Percentiles rank a stretch among this genome's conserved stretches.
These are phyloP conservation scores for Lachnellula suecica DNA, from an alignment of 2,329 filamentous ascomycete genomes.

Conservation along the genomic window DNA sequence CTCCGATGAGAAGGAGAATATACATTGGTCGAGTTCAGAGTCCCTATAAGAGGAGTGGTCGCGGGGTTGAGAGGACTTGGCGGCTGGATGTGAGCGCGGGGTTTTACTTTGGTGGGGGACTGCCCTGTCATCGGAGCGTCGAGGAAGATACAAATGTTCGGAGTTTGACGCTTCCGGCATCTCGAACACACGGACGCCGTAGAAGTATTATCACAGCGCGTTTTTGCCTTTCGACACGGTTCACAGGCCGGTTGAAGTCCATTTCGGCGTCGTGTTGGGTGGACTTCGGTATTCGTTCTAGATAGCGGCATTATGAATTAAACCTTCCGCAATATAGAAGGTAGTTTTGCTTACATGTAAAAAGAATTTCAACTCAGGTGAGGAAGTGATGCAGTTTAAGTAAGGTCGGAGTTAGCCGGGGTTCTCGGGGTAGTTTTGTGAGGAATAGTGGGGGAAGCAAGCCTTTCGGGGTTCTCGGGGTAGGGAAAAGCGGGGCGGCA, in stretches of 20 bases:
- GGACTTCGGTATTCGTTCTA: background rate
- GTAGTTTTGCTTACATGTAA: too few relatives aligned
- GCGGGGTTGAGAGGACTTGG: background rate
- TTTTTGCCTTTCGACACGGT: conserved; percentile 19
- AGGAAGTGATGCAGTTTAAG: too few relatives aligned
- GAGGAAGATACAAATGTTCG: conserved; percentile 11
- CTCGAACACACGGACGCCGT: conserved; percentile 6
- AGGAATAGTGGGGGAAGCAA: too few relatives aligned
- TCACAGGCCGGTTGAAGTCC: conserved; percentile 19
- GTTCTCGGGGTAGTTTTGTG: too few relatives aligned
- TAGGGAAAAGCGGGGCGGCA: too few relatives aligned
- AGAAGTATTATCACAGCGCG: conserved; percentile 12
- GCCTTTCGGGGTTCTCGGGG: too few relatives aligned
- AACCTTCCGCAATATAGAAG: too few relatives aligned
- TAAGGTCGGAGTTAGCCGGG: too few relatives aligned
- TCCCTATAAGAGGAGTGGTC: background rate
- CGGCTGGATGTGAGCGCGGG: background rate
- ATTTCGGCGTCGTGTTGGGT: conserved; percentile 13
- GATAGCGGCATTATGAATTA: background rate
- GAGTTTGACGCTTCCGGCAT: conserved; percentile 14
- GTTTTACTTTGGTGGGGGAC: background rate
- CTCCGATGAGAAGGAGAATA: background rate
- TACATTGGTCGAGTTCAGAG: background rate
- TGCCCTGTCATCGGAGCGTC: conserved; percentile 16
- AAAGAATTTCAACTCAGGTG: too few relatives aligned